Base-by-base conservation (phyloP, 2,329 filamentous ascomycete species). In the Talaromyces sp. region DNA sequence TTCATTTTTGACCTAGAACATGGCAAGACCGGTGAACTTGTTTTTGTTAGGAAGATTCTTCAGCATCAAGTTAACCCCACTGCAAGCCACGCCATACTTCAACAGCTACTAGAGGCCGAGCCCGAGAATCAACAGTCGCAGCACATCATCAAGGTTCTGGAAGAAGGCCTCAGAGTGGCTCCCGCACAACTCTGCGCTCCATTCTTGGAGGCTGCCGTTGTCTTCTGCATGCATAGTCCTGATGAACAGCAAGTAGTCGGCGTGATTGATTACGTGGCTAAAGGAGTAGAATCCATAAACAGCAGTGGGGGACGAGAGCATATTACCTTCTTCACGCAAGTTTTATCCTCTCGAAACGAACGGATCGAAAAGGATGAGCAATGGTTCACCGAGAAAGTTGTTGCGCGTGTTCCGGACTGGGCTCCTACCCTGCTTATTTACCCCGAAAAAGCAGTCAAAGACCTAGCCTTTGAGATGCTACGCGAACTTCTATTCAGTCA, bases 41-140 rank as follows among this genome's bases (percentile, higher is more conserved):
- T 72, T 13, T 47, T 78, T 58, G 71, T 88, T 27, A 85, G 87
- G 69, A 91, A 89, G 70, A 78, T 92, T 28, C 78, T 92, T 30
- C 77, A 79, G 22, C 79, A 89, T 55, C 82, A 88, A 64, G 84
- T 88, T 68, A 86, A 85, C 59, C 72, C 74, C 0, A 64, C 70
- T 1, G 77, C 78, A 2, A 85, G 83, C 1, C 78, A 82, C 56
- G 76, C 74, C 13, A 88, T 92, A 58, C 71, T 92, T 55, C 74
- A 73, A 42, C 77, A 80, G 3, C 78, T 92, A 39, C 74, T 90
- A 49, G 73, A 77, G n/a, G 71, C 82, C 22, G 81, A 83, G 60
- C 72, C 77, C 0, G 67, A 76, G 7, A 80, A 86, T 72, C 84
- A 86, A 51, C 55, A 75, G 28, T 65, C 73, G 39, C 66, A 72